Conservation (phyloP, 805 yeast species). For the Wickerhamomyces ciferrii region DNA sequence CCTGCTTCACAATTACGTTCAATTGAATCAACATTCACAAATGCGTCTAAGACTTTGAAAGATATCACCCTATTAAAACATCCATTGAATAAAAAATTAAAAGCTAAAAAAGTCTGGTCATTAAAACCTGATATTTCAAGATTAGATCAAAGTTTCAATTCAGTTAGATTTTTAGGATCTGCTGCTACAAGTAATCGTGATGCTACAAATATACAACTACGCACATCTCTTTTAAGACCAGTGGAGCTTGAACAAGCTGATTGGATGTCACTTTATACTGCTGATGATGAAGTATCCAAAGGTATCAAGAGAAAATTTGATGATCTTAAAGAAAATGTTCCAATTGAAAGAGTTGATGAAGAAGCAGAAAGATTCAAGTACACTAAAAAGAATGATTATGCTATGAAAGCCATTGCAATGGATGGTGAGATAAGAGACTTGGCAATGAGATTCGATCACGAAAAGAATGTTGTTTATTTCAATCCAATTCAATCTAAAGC, state of each 20-base stretch:
- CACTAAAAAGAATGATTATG: conserved; percentile 72
- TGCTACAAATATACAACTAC: conserved; percentile 21
- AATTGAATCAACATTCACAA: conserved; percentile 76
- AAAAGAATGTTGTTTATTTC: conserved; percentile 59
- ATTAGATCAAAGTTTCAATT: conserved; percentile 71
- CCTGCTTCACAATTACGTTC: conserved; percentile 59
- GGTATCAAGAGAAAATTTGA: conserved; percentile 36
- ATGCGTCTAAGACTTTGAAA: conserved; percentile 41
- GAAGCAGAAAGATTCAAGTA: conserved; percentile 41
- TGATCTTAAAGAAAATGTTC: conserved; percentile 44
- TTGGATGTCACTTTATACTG: conserved; percentile 70
- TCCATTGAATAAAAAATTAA: conserved; percentile 69
- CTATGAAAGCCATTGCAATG: conserved; percentile 43
- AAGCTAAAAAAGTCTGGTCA: conserved; percentile 75
- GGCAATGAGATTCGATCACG: conserved; percentile 53
- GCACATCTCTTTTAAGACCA: conserved; percentile 68
- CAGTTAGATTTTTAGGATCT: conserved; percentile 55
- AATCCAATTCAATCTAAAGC: conserved; percentile 74
- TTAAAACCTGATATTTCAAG: conserved; percentile 88
- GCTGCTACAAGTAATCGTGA: conserved; percentile 32
- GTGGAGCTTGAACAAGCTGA: conserved; percentile 65
- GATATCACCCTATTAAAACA: conserved; percentile 51
- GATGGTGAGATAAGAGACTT: conserved; percentile 42
- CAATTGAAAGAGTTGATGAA: conserved; percentile 27
- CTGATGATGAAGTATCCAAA: conserved; percentile 31